phyloP scores from a whole-genome alignment of 116 monocot genomes.

The Papilionanthe hybrid region DNA sequence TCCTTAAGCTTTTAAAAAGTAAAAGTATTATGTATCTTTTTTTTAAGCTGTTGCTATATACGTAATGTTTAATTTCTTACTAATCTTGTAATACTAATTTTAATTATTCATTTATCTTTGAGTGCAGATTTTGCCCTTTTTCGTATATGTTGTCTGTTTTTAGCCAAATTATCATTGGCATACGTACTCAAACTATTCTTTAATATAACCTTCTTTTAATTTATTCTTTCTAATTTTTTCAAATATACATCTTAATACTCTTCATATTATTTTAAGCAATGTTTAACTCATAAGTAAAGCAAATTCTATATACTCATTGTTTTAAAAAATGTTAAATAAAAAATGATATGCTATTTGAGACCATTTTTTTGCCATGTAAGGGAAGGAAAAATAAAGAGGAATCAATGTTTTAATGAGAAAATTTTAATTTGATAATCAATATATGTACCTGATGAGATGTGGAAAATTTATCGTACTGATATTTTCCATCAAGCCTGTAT shows the following conservation, averaged over 20 bases:
- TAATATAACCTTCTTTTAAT: neutral
- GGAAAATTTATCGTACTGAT: neutral
- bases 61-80: too few relatives aligned
- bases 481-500: slow-evolving; percentile 11
- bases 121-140: too few relatives aligned
- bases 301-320: too few relatives aligned
- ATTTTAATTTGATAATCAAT: neutral
- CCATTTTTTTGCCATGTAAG: neutral
- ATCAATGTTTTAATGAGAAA: neutral
- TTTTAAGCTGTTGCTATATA: too few relatives aligned
- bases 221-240: neutral
- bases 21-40: too few relatives aligned
- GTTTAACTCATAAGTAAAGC: too few relatives aligned
- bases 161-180: too few relatives aligned
- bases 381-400: neutral
- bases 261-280: neutral
- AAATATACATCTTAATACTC: neutral
- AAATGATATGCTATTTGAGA: neutral
- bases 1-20: neutral
- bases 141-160: too few relatives aligned
- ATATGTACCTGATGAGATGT: neutral
- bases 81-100: too few relatives aligned
- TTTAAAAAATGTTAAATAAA: neutral
- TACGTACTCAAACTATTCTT: too few relatives aligned
- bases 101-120: too few relatives aligned